phyloP scores from a whole-genome alignment of 2,329 filamentous ascomycete genomes.

The Westerdykella sp. region DNA sequence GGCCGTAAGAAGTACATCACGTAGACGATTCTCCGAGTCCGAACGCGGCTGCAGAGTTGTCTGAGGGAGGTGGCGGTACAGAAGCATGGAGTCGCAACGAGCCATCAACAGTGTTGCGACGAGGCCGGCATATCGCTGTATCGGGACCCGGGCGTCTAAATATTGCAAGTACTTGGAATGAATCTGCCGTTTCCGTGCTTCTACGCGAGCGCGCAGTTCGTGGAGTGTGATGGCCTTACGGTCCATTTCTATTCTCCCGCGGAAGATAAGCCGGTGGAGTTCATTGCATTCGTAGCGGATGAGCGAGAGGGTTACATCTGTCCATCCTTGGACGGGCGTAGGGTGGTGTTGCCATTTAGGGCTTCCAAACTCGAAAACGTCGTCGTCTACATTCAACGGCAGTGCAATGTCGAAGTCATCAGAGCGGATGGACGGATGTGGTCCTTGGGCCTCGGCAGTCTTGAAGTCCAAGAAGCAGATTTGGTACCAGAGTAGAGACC shows the following conservation, averaged over 20 bases:
- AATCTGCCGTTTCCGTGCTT: constrained; percentile 31
- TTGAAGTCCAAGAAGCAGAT: constrained; percentile 37
- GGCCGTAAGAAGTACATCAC: constrained; percentile 33
- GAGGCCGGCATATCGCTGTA: constrained; percentile 35
- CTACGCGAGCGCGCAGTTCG: constrained; percentile 31
- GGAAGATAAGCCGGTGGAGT: constrained; percentile 34
- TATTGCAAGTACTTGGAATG: constrained; percentile 30
- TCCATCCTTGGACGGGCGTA: constrained; percentile 25
- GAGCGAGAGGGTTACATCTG: constrained; percentile 30
- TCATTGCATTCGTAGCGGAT: constrained; percentile 37
- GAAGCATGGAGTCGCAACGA: constrained; percentile 36
- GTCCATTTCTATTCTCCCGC: constrained; percentile 35
- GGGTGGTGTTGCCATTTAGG: constrained; percentile 32
- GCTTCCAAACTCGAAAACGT: constrained; percentile 34
- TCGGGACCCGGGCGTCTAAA: constrained; percentile 28
- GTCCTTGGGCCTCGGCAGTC: constrained; percentile 35
- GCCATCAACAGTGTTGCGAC: constrained; percentile 35
- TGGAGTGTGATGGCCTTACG: constrained; percentile 33
- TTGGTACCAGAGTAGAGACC: constrained; percentile 35
- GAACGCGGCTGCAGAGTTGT: constrained; percentile 29
- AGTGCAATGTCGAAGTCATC: constrained; percentile 36
- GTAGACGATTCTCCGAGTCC: constrained; percentile 32
- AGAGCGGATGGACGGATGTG: constrained; percentile 32
- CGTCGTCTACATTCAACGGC: constrained; percentile 34
- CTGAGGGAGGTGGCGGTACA: constrained; percentile 35